Evolutionary conservation across 768 basidiomycete species (phyloP), one percentile per base, ranked within the genome.

Genomic region (Termitomyces sp.): DNA sequence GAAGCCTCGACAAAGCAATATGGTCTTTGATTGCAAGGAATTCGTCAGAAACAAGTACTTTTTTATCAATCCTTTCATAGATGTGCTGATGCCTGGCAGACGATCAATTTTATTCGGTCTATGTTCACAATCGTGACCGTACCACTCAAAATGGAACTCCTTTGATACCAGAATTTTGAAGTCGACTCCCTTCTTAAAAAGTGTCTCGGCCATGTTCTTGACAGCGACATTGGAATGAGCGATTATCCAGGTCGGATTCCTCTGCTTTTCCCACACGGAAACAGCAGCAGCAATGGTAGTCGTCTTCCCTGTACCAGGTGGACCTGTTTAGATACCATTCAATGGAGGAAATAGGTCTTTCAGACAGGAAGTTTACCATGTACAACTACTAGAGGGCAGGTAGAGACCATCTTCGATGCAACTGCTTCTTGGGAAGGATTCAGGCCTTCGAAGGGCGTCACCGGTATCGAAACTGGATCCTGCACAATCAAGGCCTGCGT

Each of bases 251-350:
- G 70, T 67, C 2, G 70, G 63, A 33, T 64, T 61, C 8, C 59
- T 40, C 4, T 48, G n/a, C 0, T 65, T 14, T 5, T 67, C 66
- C 77, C 79, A 80, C 4, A 71, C 63, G 6, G 71, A 57, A 3
- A 76, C 73, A 0, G 79, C 76, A 0, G 77, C 77, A 2, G 79
- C 70, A 46, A 83, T 84, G 0, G 79, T 79, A 0, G 76, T 75
- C 5, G 82, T 84, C 63, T 84, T 84, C 3, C 82, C 82, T 3
- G 82, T 81, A 2, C 79, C 80, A 12, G 80, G 81, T 26, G 81
- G 79, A 5, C 80, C 81, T 80, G 30, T 9, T 18, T 47, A 56
- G 40, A 13, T 33, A 4, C 14, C 20, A 7, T 46, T 26, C 10
- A 51, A n/a, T 44, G 9, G 18, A 8, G 14, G 40, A 43, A 7